Base-by-base conservation (phyloP, 768 basidiomycete species). In the Vararia minispora region DNA sequence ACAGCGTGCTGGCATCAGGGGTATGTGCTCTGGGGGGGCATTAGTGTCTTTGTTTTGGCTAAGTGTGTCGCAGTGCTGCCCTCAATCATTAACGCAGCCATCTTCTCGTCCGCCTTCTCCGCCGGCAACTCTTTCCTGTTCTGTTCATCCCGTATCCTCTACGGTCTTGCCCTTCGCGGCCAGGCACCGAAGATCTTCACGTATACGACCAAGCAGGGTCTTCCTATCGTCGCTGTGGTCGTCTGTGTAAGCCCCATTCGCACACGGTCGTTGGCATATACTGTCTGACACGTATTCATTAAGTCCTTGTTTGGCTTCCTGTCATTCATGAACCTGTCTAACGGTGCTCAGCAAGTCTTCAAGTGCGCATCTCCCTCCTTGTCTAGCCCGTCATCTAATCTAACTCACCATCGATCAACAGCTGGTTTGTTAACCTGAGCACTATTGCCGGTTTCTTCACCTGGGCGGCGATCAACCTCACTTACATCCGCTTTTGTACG, bases 31-130 rank as follows among this genome's bases (percentile, higher is more conserved):
- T n/a, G n/a, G n/a, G n/a, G n/a, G 27, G 39, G 33, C n/a, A 13
- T 16, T 29, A 16, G 4, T 5, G 34, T 39, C n/a, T 21, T n/a
- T 40, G 5, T 31, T 21, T 26, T 22, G 53, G 18, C 6, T 14
- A 5, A 25, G 27, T 34, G n/a, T 14, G 12, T 7, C 18, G 12
- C 17, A 68, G 75, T 65, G 8, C 62, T 83, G 23, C 74, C 75
- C 5, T 72, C 73, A 32, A 71, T 88, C 50, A 68, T 88, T 57
- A 88, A 88, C 51, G 83, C 73, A 9, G 66, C 64, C 39, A 64
- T 87, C 50, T 71, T 88, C 52, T 72, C 84, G 4, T 71, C 71
- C 46, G 78, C 79, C 3, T 78, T 82, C 64, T 82, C 79, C 20
- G 76, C 81, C 12, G 76, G 71, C 36, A 83, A 78, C 58, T 76